Evolutionary conservation across 2,329 filamentous ascomycete genomes (phyloP).

Genomic region (Eurotiales sp.): DNA sequence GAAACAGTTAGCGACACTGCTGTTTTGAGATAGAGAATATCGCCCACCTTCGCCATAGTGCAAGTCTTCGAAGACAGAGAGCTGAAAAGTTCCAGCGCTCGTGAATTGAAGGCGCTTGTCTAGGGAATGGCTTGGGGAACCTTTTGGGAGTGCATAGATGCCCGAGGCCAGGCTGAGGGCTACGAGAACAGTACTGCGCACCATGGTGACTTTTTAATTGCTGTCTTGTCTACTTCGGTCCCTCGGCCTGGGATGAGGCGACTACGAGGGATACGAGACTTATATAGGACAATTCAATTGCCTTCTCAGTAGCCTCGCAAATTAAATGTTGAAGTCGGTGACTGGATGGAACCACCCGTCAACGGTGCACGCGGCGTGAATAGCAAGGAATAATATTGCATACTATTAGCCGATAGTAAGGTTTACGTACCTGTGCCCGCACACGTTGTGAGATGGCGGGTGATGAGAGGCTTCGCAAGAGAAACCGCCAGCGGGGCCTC

Average conservation of each 20-base stretch:
- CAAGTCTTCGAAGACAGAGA: slow-evolving; percentile 63
- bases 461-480: no score
- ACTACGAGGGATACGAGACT: no score
- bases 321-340: no score
- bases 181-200: neutral
- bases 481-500: no score
- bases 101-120: slow-evolving; percentile 16
- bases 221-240: neutral
- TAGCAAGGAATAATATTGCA: no score
- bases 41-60: slow-evolving; percentile 64
- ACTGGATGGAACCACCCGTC: no score
- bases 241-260: neutral
- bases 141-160: neutral
- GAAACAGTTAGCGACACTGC: neutral
- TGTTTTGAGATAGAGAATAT: neutral
- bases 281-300: no score
- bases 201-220: neutral
- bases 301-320: no score
- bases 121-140: neutral
- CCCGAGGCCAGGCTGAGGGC: neutral
- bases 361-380: no score
- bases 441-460: no score
- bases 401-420: no score
- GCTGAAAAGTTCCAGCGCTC: slow-evolving; percentile 36
- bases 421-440: no score